A percentile compares a stretch with the other conserved stretches of the same genome.
phyloP scores from a whole-genome alignment of 2,329 filamentous ascomycete genomes.

The Aciculosporium take region DNA sequence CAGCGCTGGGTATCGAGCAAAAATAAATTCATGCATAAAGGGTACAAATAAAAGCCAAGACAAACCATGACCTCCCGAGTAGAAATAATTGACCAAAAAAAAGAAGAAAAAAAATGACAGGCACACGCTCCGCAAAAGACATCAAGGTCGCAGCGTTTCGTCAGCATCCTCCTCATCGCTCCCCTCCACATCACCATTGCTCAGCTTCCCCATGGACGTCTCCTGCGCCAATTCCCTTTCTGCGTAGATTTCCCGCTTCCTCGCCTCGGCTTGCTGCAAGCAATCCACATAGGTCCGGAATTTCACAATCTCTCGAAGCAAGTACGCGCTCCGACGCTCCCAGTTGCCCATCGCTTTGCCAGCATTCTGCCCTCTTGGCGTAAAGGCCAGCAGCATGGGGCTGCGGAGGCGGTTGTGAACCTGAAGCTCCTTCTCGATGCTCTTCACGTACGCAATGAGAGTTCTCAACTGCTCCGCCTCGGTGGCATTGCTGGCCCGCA shows the following conservation, averaged over 20 bases:
- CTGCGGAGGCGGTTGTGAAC: constrained; percentile 77
- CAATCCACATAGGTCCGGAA: constrained; percentile 91
- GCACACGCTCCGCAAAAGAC: neutral
- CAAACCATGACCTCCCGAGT: too few relatives aligned
- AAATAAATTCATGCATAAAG: too few relatives aligned
- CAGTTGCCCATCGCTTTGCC: constrained; percentile 85
- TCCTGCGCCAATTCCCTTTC: constrained; percentile 39
- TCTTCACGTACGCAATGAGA: constrained; percentile 64
- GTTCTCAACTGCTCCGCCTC: constrained; percentile 71
- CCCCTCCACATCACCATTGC: constrained; percentile 24
- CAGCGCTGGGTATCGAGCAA: too few relatives aligned
- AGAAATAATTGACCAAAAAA: neutral
- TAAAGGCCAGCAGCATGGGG: constrained; percentile 81
- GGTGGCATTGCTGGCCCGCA: constrained; percentile 65
- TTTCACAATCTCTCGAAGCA: constrained; percentile 89
- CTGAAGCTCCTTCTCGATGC: constrained; percentile 73
- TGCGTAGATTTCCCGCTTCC: constrained; percentile 56
- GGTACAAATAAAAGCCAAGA: too few relatives aligned
- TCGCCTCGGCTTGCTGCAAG: constrained; percentile 53
- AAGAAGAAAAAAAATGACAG: neutral
- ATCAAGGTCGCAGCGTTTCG: constrained; percentile 20
- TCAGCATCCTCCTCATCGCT: constrained; percentile 21
- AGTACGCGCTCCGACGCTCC: constrained; percentile 88
- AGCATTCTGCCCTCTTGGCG: constrained; percentile 67
- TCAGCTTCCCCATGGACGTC: constrained; percentile 33